A percentile compares a stretch with the other conserved stretches of the same genome.
These are phyloP conservation scores for Butyriboletus loyo DNA, from an alignment of 768 basidiomycete genomes.

Conservation along the genomic window DNA sequence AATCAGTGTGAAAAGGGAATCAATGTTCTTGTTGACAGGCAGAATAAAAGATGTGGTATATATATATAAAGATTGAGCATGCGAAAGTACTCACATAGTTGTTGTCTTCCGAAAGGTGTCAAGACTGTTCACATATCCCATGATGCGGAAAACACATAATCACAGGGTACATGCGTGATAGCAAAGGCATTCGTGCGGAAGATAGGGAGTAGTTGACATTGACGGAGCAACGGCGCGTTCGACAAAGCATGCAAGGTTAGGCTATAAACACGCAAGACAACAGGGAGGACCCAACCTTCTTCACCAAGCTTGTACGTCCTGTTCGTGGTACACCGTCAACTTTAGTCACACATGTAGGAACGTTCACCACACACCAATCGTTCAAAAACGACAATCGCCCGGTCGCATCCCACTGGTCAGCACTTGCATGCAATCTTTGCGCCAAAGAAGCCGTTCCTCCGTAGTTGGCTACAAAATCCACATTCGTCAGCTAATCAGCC, in stretches of 20 bases:
- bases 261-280: background rate
- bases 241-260: conserved; percentile 2
- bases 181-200: background rate
- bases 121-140: conserved; percentile 44
- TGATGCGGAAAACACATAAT: background rate
- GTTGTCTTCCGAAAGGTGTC: conserved; percentile 88
- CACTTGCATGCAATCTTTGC: conserved; percentile 49
- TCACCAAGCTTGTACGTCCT: conserved; percentile 91
- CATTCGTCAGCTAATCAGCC: background rate
- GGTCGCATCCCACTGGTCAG: conserved; percentile 59
- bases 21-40: too few species aligned
- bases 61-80: too few species aligned
- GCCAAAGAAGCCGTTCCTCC: conserved; percentile 63
- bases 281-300: conserved; percentile 53
- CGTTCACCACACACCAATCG: conserved; percentile 53
- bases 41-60: background rate
- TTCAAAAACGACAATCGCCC: conserved; percentile 77
- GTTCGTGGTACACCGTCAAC: background rate
- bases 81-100: conserved; percentile 67
- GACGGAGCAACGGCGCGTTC: background rate
- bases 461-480: conserved; percentile 42
- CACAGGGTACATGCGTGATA: background rate
- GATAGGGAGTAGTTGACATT: background rate
- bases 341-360: conserved; percentile 4
- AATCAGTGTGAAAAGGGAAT: background rate